These are phyloP conservation scores for Ottelia alismoides DNA, from an alignment of 106 monocot species.

Conservation along the genomic window DNA sequence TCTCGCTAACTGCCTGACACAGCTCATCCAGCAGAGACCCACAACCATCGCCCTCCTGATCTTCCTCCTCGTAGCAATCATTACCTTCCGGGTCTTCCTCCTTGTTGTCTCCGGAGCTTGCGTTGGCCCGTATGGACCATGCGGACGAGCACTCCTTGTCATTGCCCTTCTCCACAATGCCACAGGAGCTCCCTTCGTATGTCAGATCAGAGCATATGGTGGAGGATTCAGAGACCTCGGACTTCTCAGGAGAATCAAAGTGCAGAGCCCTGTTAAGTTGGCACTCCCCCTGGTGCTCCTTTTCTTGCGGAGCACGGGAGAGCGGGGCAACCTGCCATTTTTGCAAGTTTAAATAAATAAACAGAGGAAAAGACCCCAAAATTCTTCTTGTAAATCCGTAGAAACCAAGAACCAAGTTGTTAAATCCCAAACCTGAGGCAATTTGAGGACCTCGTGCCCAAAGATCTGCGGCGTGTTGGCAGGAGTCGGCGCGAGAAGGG, in stretches of 20 bases:
- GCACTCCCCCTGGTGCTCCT: conserved; percentile 17
- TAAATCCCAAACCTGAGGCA: neutral
- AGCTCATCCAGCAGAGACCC: conserved; percentile 24
- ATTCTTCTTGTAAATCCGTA: neutral
- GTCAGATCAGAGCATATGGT: conserved; percentile 20
- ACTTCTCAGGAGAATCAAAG: conserved; percentile 75
- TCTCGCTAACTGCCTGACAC: conserved; percentile 41
- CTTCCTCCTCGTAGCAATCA: conserved; percentile 3
- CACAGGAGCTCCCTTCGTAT: conserved; percentile 25
- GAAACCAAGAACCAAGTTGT: neutral
- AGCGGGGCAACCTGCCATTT: neutral
- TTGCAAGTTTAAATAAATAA: neutral
- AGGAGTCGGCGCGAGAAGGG: conserved; percentile 77
- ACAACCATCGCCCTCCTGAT: conserved; percentile 7
- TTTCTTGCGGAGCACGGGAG: neutral
- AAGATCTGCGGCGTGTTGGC: conserved; percentile 53
- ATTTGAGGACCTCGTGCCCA: neutral
- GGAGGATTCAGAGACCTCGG: conserved; percentile 6
- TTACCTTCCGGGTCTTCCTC: conserved; percentile 17
- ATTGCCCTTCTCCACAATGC: conserved; percentile 4
- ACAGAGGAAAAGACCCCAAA: too few species aligned
- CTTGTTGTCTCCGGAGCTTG: conserved; percentile 11
- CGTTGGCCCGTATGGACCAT: conserved; percentile 66
- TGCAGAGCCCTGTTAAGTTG: conserved; percentile 56
- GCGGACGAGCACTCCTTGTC: conserved; percentile 42